Conservation (phyloP, 495 filamentous ascomycete species). For the Cercophora samala region DNA sequence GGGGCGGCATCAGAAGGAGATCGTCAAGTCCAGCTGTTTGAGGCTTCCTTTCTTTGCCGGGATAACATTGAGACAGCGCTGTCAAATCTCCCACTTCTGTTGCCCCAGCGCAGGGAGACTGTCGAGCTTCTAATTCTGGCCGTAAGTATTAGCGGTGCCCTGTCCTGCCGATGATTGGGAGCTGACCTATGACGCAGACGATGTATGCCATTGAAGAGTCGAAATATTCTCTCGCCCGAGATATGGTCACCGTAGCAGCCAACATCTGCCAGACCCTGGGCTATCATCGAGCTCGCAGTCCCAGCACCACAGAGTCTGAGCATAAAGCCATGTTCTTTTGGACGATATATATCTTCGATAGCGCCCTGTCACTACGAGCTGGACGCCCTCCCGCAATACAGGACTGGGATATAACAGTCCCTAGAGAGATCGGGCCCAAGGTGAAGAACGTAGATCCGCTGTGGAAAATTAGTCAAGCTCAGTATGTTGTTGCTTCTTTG, state of each 20-base stretch:
- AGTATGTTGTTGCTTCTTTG: constrained; percentile 25
- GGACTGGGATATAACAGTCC: constrained; percentile 62
- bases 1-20: constrained; percentile 35
- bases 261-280: constrained; percentile 62
- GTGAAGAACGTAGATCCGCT: constrained; percentile 31
- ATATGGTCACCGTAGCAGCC: constrained; percentile 55
- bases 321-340: constrained; percentile 55
- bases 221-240: constrained; percentile 62
- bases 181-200: constrained; percentile 20
- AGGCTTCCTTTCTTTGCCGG: constrained; percentile 48
- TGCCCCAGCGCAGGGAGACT: constrained; percentile 56
- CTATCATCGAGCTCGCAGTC: constrained; percentile 51
- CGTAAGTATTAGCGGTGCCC: constrained; percentile 32
- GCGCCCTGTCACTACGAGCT: constrained; percentile 59
- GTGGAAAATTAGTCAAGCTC: constrained; percentile 37
- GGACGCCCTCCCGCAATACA: constrained; percentile 60
- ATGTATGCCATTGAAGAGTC: constrained; percentile 60
- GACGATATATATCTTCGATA: constrained; percentile 60
- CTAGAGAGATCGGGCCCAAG: constrained; percentile 31
- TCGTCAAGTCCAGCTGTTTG: constrained; percentile 27
- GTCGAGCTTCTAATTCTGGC: constrained; percentile 58
- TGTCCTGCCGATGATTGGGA: not conserved
- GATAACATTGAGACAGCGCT: constrained; percentile 59
- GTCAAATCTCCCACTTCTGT: constrained; percentile 54
- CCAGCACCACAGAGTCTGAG: constrained; percentile 38